These are phyloP conservation scores for Suillus ampliporus DNA, from an alignment of 768 basidiomycete genomes.

Conservation along the genomic window DNA sequence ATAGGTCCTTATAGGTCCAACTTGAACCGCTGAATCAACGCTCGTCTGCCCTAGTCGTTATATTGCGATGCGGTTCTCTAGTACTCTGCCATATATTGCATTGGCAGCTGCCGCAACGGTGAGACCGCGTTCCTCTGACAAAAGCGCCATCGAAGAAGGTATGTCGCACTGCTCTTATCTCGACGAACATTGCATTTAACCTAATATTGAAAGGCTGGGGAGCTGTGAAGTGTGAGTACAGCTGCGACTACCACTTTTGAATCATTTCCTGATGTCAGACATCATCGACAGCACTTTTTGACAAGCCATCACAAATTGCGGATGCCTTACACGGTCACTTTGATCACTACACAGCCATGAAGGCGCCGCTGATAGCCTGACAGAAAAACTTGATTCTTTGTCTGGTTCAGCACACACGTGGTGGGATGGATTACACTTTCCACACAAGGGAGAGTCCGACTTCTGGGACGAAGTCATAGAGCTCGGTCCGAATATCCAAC, in stretches of 20 bases:
- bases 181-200: not conserved
- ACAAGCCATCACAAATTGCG: not conserved
- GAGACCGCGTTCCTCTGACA: not conserved
- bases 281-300: not conserved
- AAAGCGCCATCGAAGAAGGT: not conserved
- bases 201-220: not conserved
- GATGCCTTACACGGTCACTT: slow-evolving; percentile 2
- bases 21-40: not conserved
- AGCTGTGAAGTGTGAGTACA: not conserved
- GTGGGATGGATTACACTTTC: not conserved
- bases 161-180: not conserved
- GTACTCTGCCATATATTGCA: not conserved
- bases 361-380: not conserved
- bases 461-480: not conserved
- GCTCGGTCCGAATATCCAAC: not conserved
- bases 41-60: not conserved
- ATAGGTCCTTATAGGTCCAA: not conserved
- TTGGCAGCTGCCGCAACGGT: not conserved
- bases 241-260: too few relatives aligned
- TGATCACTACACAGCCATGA: not conserved
- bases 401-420: not conserved
- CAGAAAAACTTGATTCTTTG: not conserved
- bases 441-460: not conserved
- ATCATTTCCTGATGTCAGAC: not conserved
- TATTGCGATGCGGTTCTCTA: not conserved